Evolutionary conservation across 179 eudicot genomes (phyloP), one percentile per base, ranked within the genome.

Genomic region (Beta lomatogona): DNA sequence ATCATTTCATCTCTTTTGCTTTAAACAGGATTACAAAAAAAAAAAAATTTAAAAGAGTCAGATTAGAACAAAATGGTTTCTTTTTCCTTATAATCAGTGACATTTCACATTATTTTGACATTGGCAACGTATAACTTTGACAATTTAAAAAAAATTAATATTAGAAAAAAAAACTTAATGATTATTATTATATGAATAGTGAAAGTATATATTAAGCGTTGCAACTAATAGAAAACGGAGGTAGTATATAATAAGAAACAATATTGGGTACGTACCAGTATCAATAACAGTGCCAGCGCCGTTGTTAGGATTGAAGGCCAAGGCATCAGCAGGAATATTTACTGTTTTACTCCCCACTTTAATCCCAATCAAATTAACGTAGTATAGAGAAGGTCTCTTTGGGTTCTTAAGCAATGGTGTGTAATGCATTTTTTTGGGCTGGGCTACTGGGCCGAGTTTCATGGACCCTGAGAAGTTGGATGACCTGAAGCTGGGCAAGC

Each of bases 261-360:
- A 8, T n/a, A 22, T 65, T 4, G 8, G 52, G 2, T 45, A 79
- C 77, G 36, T 89, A 92, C 97, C 98, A 22, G 98, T 91, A 73
- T 94, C 98, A 79, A 94, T 83, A 77, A 94, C 80, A 45, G 97
- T 94, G 0, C 97, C 97, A 0, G 91, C 95, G 0, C 98, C 98
- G 12, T 90, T 91, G 80, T 79, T 76, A 21, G 97, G 83, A 57
- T 94, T 79, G 82, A 91, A 91, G n/a, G 92, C 94, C 63, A 94
- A 87, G 0, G 94, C 97, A 21, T 73, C 55, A 9, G 93, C 84
- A 0, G 96, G 97, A 65, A 93, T 90, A 67, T 80, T 77, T 15
- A 93, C 92, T 15, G 86, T 77, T 66, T 80, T 87, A 28, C 87
- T 76, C 2, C 98, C 97, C 13, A 94, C 94, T 71, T 82, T 88